Percentiles rank a stretch among this genome's conserved stretches.
These are phyloP conservation scores for Phialophora verrucosa DNA, from an alignment of 2,329 filamentous ascomycete genomes.

Conservation along the genomic window DNA sequence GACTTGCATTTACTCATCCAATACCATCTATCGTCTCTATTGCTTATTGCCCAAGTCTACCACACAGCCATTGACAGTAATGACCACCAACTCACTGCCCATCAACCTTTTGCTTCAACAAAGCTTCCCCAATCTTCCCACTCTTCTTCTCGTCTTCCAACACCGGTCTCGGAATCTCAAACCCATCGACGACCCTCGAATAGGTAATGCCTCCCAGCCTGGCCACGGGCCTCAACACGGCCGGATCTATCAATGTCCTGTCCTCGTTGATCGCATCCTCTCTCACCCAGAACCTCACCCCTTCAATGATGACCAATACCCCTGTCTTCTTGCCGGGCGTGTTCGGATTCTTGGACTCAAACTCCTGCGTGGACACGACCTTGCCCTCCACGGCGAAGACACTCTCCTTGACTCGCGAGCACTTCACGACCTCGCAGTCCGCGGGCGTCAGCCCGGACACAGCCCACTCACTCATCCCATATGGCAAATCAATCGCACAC, in stretches of 20 bases:
- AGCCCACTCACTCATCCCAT: conserved; percentile 78
- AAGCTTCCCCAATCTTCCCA: conserved; percentile 56
- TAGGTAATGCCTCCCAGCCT: conserved; percentile 89
- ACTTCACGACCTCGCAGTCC: conserved; percentile 67
- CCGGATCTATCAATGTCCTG: conserved; percentile 73
- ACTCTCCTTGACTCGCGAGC: conserved; percentile 78
- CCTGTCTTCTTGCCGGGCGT: conserved; percentile 76
- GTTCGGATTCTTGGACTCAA: conserved; percentile 66
- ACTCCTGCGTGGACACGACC: conserved; percentile 75
- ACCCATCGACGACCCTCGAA: conserved; percentile 68
- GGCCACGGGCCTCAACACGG: conserved; percentile 72
- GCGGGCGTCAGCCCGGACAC: conserved; percentile 76
- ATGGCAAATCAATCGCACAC: conserved; percentile 77
- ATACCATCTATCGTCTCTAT: neutral
- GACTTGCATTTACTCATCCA: neutral
- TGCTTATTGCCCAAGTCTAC: neutral
- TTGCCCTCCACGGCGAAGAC: conserved; percentile 83
- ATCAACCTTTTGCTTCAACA: conserved; percentile 84
- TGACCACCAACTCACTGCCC: conserved; percentile 66
- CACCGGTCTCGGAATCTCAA: conserved; percentile 71
- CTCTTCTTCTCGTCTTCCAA: conserved; percentile 46
- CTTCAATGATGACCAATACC: conserved; percentile 78
- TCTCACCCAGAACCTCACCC: conserved; percentile 83
- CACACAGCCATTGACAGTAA: neutral
- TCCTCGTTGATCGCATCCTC: conserved; percentile 87